These are phyloP conservation scores for Monosporozyma yasuniensis DNA, from an alignment of 805 yeast species.

Conservation along the genomic window DNA sequence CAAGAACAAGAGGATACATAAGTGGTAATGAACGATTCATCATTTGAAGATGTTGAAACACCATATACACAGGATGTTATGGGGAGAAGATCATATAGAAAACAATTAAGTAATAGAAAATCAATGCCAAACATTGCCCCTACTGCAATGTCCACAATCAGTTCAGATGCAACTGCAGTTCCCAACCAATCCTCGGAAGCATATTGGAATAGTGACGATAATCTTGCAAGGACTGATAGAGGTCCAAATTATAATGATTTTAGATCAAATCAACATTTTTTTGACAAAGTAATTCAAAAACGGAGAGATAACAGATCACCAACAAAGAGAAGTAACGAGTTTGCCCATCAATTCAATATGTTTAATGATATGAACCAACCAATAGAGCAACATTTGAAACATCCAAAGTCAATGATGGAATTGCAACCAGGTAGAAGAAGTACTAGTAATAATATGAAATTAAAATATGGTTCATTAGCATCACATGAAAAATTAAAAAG, in stretches of 20 bases:
- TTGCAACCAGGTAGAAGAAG: conserved; percentile 9
- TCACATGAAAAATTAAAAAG: conserved; percentile 11
- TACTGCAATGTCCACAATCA: conserved; percentile 21
- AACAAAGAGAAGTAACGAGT: conserved; percentile 7
- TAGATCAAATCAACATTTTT: neutral
- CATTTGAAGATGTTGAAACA: conserved; percentile 28
- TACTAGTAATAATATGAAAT: neutral
- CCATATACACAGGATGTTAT: conserved; percentile 12
- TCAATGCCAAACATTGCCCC: conserved; percentile 6
- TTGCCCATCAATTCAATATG: conserved; percentile 12
- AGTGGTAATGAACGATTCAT: conserved; percentile 20
- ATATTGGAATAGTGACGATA: neutral
- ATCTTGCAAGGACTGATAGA: neutral
- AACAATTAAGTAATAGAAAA: neutral
- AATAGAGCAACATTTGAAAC: conserved; percentile 10
- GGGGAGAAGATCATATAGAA: neutral
- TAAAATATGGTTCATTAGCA: neutral
- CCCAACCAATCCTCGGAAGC: neutral
- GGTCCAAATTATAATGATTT: neutral
- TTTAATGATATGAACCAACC: conserved; percentile 4
- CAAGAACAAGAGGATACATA: neutral
- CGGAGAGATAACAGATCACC: conserved; percentile 1
- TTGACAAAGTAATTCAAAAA: neutral
- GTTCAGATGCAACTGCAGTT: conserved; percentile 21
- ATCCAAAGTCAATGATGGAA: conserved; percentile 29